phyloP scores from a whole-genome alignment of 805 yeast genomes.

The Cyberlindnera euphorbiiphila region DNA sequence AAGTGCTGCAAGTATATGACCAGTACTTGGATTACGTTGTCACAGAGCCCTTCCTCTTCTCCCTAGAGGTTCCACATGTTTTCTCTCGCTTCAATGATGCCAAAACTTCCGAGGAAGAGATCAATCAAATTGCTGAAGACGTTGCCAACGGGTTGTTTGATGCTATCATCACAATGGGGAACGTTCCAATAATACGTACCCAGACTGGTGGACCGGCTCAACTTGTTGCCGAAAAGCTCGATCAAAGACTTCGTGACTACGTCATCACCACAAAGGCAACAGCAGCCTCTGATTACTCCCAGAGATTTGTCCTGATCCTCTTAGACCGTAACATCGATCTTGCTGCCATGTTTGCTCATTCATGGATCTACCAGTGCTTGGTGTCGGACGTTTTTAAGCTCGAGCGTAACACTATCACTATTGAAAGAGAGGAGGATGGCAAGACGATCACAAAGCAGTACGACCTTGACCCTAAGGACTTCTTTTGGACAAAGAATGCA shows the following conservation, averaged over 20 bases:
- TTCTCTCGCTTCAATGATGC: conserved; percentile 72
- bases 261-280: conserved; percentile 56
- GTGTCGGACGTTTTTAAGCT: conserved; percentile 87
- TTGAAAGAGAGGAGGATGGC: conserved; percentile 40
- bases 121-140: conserved; percentile 60
- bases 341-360: conserved; percentile 91
- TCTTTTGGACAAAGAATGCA: conserved; percentile 84
- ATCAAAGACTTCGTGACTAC: conserved; percentile 79
- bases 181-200: conserved; percentile 86
- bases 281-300: conserved; percentile 31
- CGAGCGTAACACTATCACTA: conserved; percentile 74
- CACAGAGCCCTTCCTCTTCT: conserved; percentile 87
- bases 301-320: conserved; percentile 73
- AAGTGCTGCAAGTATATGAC: conserved; percentile 85
- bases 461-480: conserved; percentile 91
- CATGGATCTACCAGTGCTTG: conserved; percentile 97
- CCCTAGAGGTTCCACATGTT: conserved; percentile 62
- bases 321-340: conserved; percentile 88
- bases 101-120: conserved; percentile 66
- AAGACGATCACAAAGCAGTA: conserved; percentile 50
- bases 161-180: conserved; percentile 68
- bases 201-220: conserved; percentile 95
- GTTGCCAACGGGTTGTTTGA: conserved; percentile 82
- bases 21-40: conserved; percentile 91
- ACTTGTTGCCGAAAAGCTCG: conserved; percentile 82